Percentiles rank a stretch among this genome's conserved stretches.
These are phyloP conservation scores for Ganoderma meredithae DNA, from an alignment of 1,284 basidiomycete species.

Conservation along the genomic window DNA sequence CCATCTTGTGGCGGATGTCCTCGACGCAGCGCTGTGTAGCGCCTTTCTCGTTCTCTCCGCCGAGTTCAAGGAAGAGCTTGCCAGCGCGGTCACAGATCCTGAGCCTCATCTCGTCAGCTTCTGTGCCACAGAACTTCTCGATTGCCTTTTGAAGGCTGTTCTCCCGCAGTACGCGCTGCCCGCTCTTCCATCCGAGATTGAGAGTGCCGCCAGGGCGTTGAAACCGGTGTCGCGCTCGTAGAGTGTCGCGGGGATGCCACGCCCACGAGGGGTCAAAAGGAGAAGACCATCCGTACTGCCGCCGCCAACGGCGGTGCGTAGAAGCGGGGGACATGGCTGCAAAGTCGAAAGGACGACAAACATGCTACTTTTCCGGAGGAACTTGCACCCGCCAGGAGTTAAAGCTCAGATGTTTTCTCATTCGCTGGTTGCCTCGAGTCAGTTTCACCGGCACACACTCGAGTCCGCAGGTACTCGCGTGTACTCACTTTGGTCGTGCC, in stretches of 20 bases:
- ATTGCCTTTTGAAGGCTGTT: not conserved
- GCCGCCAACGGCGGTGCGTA: not conserved
- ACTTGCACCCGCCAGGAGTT: too few relatives aligned
- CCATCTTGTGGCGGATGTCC: slow-evolving; percentile 22
- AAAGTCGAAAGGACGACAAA: not conserved
- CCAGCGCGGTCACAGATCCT: not conserved
- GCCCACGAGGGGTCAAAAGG: slow-evolving; percentile 1
- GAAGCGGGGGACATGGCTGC: not conserved
- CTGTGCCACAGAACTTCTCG: not conserved
- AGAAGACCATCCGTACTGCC: not conserved
- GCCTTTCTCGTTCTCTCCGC: not conserved
- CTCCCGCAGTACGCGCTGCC: slow-evolving; percentile 7
- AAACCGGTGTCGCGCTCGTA: not conserved
- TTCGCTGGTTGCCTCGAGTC: too few relatives aligned
- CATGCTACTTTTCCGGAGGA: too few relatives aligned
- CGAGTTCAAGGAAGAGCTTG: not conserved
- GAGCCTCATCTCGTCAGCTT: not conserved
- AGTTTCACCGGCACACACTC: too few relatives aligned
- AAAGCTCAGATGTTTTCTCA: too few relatives aligned
- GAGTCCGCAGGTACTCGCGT: too few relatives aligned
- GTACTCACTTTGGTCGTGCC: too few relatives aligned
- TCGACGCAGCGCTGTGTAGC: not conserved
- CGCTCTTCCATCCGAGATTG: slow-evolving; percentile 7
- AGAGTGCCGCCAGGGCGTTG: not conserved
- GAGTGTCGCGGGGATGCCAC: slow-evolving; percentile 1